Base-by-base conservation (phyloP, 2,329 filamentous ascomycete species). In the Xenosphaeropsis pyriputrescens region DNA sequence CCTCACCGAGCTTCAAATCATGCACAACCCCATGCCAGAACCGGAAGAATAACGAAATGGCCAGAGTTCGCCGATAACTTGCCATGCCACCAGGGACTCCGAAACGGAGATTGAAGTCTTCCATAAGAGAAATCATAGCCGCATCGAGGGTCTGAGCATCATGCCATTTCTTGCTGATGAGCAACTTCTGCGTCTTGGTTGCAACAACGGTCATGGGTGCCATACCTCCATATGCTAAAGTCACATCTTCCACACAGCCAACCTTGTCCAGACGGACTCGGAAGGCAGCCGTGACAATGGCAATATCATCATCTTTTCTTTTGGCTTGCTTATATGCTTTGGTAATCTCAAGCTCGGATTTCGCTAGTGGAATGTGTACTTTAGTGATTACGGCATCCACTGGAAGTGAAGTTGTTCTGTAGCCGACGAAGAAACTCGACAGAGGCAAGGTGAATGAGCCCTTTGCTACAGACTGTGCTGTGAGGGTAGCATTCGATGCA, bases 51-150 rank as follows among this genome's bases (percentile, higher is more conserved):
- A 96, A 91, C 2, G 86, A 79, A 38, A 95, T 64, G 0, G 89
- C 86, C 8, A 96, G 63, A 1, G 86, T 83, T 55, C 86, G 91
- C 13, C 89, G 70, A 54, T 95, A 96, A 2, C 85, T 93, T 0
- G 89, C 88, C 89, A 96, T 96, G 33, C 89, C 89, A 45, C 89
- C 89, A 0, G 89, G 89, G 1, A 96, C 89, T 37, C 85, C 79
- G 48, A 93, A 95, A 2, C 73, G 68, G 19, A 96, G 66, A 53
- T 91, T 72, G 51, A 96, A 96, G 52, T 96, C 89, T 33, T 72
- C 65, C 43, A 83, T 85, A 11, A 96, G 64, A 1, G 83, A 79
- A 45, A 72, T 79, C 83, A 96, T 93, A 11, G 78, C 73, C 2
- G 81, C 85, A 55, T 95, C 85, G 0, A 96, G 66, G 0, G 86